Base-by-base conservation (phyloP, 768 basidiomycete species). In the Suillus bovinus region DNA sequence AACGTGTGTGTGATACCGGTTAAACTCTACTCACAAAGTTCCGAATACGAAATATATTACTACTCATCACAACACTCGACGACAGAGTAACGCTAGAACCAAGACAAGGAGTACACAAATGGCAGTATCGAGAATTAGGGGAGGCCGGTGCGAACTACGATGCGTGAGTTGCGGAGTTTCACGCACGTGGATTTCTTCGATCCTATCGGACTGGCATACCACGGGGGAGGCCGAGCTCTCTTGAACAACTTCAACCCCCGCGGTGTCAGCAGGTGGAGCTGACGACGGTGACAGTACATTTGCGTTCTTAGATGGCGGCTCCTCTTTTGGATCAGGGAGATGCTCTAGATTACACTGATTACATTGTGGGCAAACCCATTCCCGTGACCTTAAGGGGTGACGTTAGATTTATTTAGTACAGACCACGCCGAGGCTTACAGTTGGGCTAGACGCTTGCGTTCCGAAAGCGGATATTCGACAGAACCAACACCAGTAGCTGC, bases 401-500 rank as follows among this genome's bases (percentile, higher is more conserved):
- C 56, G 64, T 59, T 53, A 66, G 61, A 58, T 22, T 24, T 36
- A 24, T 50, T 27, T 9, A 58, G 60, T 41, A 42, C 49, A 50
- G 69, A 54, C 60, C 67, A 63, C 22, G 14, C 46, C 63, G 17
- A 63, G 1, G 79, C 91, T 72, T 73, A 93, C 93, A 91, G 68
- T 59, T 77, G 77, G 22, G 93, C 93, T 31, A 95, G 79, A 60
- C 93, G 84, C 74, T 86, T 92, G 61, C 93, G 83, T 72, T 95
- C 93, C 17, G 79, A 74, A 22, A 81, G 71, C 27, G 91, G 91
- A 70, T 87, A 87, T 66, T 95, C 93, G 56, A 95, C 81, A 17
- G 92, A 91, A n/a, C 93, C 93, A 36, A 95, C 87, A 34, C 93
- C 93, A 34, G 88, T 85, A 17, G 94, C 91, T 50, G 89, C 86